These are phyloP conservation scores for Trametes polyzona DNA, from an alignment of 1,284 basidiomycete genomes.

Conservation along the genomic window DNA sequence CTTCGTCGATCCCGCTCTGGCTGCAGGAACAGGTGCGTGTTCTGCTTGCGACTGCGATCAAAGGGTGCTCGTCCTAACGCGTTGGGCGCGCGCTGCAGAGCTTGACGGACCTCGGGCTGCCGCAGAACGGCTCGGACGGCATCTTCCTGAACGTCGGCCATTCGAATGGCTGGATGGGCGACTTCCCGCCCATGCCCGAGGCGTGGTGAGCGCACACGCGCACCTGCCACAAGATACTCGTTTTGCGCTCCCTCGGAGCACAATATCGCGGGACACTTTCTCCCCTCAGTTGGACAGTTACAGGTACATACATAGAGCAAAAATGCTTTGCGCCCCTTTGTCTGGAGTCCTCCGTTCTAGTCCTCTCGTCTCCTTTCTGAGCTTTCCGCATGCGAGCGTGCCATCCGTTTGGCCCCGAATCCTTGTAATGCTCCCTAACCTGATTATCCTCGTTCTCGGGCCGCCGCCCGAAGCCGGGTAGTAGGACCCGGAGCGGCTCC, in stretches of 20 bases:
- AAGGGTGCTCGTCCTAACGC: constrained; percentile 13
- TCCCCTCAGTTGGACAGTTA: too few species aligned
- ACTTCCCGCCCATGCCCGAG: constrained; percentile 77
- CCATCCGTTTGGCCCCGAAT: too few species aligned
- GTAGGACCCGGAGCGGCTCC: too few species aligned
- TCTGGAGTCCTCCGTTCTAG: too few species aligned
- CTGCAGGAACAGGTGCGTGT: constrained; percentile 72
- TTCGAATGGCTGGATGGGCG: constrained; percentile 72
- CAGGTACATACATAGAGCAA: neutral
- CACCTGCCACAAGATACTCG: too few species aligned
- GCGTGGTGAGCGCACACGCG: constrained; percentile 59
- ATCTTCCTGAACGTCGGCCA: constrained; percentile 81
- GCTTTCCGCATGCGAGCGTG: too few species aligned
- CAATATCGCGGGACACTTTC: too few species aligned
- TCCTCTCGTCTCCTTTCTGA: too few species aligned
- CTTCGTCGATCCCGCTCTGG: constrained; percentile 80
- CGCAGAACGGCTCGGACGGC: constrained; percentile 87
- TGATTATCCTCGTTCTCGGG: too few species aligned
- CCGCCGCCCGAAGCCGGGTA: too few species aligned
- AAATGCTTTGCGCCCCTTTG: neutral
- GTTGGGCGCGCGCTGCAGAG: constrained; percentile 50
- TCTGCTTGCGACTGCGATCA: neutral
- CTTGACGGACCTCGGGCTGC: constrained; percentile 83
- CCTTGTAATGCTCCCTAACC: too few species aligned
- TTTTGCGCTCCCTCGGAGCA: neutral